These are phyloP conservation scores for Pichia phayaonensis DNA, from an alignment of 805 yeast species.

Conservation along the genomic window DNA sequence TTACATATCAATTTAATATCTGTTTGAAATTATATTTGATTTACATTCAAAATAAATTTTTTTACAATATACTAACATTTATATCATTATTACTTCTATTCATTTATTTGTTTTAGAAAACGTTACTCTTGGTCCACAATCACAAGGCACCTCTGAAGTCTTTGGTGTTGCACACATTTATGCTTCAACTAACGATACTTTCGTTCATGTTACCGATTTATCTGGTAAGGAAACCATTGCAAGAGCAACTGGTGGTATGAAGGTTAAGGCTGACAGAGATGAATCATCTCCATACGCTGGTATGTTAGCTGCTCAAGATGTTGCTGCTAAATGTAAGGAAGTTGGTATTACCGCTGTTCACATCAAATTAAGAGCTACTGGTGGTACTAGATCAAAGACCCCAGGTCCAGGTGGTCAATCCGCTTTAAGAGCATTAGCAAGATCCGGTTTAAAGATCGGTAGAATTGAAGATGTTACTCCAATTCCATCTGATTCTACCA, in stretches of 20 bases:
- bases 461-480: slow-evolving; percentile 99
- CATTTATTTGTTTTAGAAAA: slow-evolving; percentile 31
- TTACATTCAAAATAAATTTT: background rate
- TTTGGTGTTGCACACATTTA: slow-evolving; percentile 99
- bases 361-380: slow-evolving; percentile 99
- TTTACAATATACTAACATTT: slow-evolving; percentile 22
- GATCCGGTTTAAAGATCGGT: slow-evolving; percentile 99
- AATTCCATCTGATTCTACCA: slow-evolving; percentile 99
- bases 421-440: slow-evolving; percentile 97
- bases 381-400: slow-evolving; percentile 99
- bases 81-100: background rate
- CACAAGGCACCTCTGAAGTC: slow-evolving; percentile 96
- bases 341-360: slow-evolving; percentile 99
- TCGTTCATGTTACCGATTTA: slow-evolving; percentile 98
- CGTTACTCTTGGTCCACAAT: slow-evolving; percentile 73
- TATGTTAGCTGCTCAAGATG: slow-evolving; percentile 99
- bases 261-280: slow-evolving; percentile 99
- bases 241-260: slow-evolving; percentile 99
- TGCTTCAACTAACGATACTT: slow-evolving; percentile 99
- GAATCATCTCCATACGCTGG: slow-evolving; percentile 99
- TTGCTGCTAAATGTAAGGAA: slow-evolving; percentile 97
- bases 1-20: background rate
- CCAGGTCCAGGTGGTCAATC: slow-evolving; percentile 99
- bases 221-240: slow-evolving; percentile 99
- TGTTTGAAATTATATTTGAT: background rate